Base-by-base conservation (phyloP, 495 filamentous ascomycete species). In the Lichenothelia convexa region DNA sequence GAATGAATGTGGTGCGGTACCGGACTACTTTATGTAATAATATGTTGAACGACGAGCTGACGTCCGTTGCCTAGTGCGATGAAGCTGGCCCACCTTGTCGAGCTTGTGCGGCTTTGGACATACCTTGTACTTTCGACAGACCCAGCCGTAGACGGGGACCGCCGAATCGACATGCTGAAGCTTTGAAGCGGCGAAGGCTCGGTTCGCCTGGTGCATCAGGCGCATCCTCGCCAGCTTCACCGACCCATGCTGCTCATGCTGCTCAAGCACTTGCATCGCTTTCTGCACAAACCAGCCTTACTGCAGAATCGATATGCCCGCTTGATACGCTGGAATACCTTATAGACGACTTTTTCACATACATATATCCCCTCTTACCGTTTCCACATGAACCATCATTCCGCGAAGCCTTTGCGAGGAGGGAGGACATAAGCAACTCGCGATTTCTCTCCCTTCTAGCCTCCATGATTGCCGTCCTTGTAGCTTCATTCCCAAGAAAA, bases 341-440 rank as follows among this genome's bases (percentile, higher is more conserved):
- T 4, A 61, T 93, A 9, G 79, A 87, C 50, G 84, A 93, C 57
- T 91, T 80, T 57, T 91, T 91, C 49, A 84, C 73, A 5, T 87
- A 84, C 50, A 83, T 91, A 36, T 79, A 93, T 48, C 84, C 84
- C 1, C 60, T 93, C n/a, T 65, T 73, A 21, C 84, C 84, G 0
- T 69, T 93, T 33, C 84, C 84, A 0, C 84, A 93, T 52, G 80
- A 91, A 42, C 78, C 78, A 0, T 73, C 76, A n/a, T 91, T 91
- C 44, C 69, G 81, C 21, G 64, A 67, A 36, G 73, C 77, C 3
- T 77, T 87, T 47, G 60, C 63, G 11, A 64, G 60, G 24, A 65
- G 82, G 24, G 74, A 85, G 45, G 81, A 93, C 53, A 53, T 68
- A 20, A 70, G 58, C 4, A 78, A 73, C 45, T 60, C 62, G 11